A percentile compares a stretch with the other conserved stretches of the same genome.
Evolutionary conservation across 2,329 filamentous ascomycete species (phyloP).

Genomic region (Fusarium continuum): DNA sequence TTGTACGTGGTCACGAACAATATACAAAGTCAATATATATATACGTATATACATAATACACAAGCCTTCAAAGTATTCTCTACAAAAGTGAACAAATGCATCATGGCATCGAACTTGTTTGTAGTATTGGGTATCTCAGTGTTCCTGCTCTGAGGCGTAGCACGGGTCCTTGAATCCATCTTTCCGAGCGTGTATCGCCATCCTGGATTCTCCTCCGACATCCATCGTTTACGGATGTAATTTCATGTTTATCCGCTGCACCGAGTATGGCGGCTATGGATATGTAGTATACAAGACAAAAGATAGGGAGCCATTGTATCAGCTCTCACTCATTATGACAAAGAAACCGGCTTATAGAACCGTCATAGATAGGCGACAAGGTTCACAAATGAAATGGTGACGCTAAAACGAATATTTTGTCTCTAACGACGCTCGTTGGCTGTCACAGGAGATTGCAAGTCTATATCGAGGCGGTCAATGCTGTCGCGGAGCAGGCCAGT

Average conservation of each 20-base stretch:
- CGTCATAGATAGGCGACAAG: slow-evolving; percentile 25
- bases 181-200: not conserved
- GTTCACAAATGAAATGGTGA: slow-evolving; percentile 19
- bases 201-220: not conserved
- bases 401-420: slow-evolving; percentile 23
- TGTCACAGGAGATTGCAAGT: slow-evolving; percentile 40
- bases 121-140: slow-evolving; percentile 38
- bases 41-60: too few relatives aligned
- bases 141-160: slow-evolving; percentile 5
- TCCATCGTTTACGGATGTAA: slow-evolving; percentile 1
- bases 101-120: slow-evolving; percentile 2
- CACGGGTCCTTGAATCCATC: slow-evolving; percentile 13
- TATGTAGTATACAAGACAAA: slow-evolving; percentile 35
- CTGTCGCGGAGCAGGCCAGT: slow-evolving; percentile 56
- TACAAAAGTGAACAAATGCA: too few relatives aligned
- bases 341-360: slow-evolving; percentile 19
- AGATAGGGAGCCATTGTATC: slow-evolving; percentile 10
- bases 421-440: slow-evolving; percentile 28
- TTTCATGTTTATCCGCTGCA: slow-evolving; percentile 15
- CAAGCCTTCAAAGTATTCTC: too few relatives aligned
- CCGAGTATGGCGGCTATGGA: slow-evolving; percentile 10
- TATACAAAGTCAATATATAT: not conserved
- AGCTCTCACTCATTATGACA: slow-evolving; percentile 13
- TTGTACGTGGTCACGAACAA: not conserved
- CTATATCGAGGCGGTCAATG: slow-evolving; percentile 49